phyloP scores from a whole-genome alignment of 192 early-diverging fungal genomes.

The Entrophospora sp. region DNA sequence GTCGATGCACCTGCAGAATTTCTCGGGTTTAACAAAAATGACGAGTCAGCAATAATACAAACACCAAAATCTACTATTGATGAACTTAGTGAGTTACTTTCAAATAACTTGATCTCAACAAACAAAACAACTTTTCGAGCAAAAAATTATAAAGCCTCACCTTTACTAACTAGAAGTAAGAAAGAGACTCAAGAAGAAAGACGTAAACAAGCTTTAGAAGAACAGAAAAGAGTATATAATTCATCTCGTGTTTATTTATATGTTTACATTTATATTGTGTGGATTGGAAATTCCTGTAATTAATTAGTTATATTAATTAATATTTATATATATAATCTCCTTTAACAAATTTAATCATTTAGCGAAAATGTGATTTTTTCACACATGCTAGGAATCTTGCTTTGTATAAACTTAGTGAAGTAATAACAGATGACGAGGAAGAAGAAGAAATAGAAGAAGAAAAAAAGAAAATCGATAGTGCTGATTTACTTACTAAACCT shows the following conservation, averaged over 20 bases:
- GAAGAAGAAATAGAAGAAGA: conserved; percentile 22
- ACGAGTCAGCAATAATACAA: too few species aligned
- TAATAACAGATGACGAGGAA: conserved; percentile 23
- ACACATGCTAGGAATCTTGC: conserved; percentile 39
- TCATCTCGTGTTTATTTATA: neutral
- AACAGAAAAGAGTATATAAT: conserved; percentile 31
- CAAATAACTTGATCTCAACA: neutral
- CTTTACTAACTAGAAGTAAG: neutral
- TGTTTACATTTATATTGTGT: too few species aligned
- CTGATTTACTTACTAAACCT: conserved; percentile 19
- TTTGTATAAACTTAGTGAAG: conserved; percentile 26
- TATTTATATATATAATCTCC: neutral
- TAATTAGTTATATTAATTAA: neutral
- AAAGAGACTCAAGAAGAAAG: conserved; percentile 33
- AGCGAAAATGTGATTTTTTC: conserved; percentile 35
- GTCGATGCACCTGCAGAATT: too few species aligned
- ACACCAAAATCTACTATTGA: conserved; percentile 11
- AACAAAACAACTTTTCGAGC: neutral
- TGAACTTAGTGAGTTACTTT: conserved; percentile 8
- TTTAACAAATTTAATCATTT: conserved; percentile 1
- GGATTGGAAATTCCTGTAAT: neutral
- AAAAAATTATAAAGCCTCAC: conserved; percentile 8
- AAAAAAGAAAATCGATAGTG: conserved; percentile 4
- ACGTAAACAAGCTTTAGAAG: conserved; percentile 27
- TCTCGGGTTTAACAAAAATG: too few species aligned